Conservation (phyloP, 2,329 filamentous ascomycete genomes). For the Trichophyton rubrum region DNA sequence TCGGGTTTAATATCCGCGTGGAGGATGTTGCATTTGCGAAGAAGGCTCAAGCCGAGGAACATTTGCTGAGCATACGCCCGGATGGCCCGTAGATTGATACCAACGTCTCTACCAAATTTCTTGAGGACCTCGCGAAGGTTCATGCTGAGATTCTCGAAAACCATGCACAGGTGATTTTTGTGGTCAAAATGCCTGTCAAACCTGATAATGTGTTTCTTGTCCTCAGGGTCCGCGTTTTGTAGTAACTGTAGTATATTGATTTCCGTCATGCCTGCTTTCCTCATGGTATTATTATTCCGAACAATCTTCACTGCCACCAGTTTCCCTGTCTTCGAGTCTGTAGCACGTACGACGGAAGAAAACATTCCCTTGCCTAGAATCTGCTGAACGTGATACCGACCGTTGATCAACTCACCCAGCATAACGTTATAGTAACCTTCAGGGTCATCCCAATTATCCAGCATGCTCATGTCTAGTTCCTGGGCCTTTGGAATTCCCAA, state of each 20-base stretch:
- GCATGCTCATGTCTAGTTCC: slow-evolving; percentile 57
- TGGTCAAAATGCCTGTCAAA: slow-evolving; percentile 83
- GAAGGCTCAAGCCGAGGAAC: slow-evolving; percentile 73
- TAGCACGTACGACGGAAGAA: slow-evolving; percentile 82
- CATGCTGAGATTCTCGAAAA: slow-evolving; percentile 85
- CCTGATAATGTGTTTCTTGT: slow-evolving; percentile 82
- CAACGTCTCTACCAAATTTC: slow-evolving; percentile 89
- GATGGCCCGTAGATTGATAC: slow-evolving; percentile 79
- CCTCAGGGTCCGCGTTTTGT: slow-evolving; percentile 70
- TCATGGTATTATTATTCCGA: slow-evolving; percentile 86
- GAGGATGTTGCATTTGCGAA: slow-evolving; percentile 85
- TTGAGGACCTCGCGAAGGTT: slow-evolving; percentile 89
- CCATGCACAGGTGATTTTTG: slow-evolving; percentile 89
- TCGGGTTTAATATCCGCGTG: slow-evolving; percentile 96
- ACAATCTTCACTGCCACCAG: slow-evolving; percentile 97
- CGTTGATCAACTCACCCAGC: slow-evolving; percentile 77
- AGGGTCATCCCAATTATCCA: slow-evolving; percentile 86
- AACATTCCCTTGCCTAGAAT: slow-evolving; percentile 91
- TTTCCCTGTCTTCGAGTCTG: slow-evolving; percentile 59
- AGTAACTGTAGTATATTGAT: slow-evolving; percentile 86
- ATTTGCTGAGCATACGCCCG: slow-evolving; percentile 87
- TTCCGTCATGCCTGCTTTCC: slow-evolving; percentile 83
- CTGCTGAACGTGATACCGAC: slow-evolving; percentile 78
- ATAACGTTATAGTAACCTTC: slow-evolving; percentile 96
- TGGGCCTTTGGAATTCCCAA: slow-evolving; percentile 40